Evolutionary conservation across 345 rosid species (phyloP).

Genomic region (Arabidopsis arenosa): DNA sequence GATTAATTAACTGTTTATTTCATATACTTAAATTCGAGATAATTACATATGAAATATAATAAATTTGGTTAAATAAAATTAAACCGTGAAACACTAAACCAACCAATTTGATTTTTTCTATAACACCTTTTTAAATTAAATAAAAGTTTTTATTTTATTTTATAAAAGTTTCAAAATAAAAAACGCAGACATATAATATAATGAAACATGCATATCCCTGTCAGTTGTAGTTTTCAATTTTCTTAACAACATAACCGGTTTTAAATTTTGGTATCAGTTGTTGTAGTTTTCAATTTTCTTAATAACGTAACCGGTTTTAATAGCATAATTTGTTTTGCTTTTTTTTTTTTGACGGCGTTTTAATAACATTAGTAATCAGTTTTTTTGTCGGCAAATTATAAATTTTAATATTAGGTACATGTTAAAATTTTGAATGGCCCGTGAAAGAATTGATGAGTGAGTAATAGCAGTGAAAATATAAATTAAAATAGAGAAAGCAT

Average conservation of each 20-base stretch:
- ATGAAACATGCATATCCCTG: not conserved
- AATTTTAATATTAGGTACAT: not conserved
- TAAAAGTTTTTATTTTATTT: too few relatives aligned
- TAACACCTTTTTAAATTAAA: too few relatives aligned
- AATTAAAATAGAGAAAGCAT: constrained; percentile 23
- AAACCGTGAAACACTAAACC: too few relatives aligned
- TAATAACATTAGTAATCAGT: not conserved
- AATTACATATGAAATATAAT: too few relatives aligned
- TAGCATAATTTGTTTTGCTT: not conserved
- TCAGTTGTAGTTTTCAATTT: not conserved
- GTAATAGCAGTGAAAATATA: constrained; percentile 3
- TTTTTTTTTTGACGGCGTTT: not conserved
- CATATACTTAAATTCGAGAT: too few relatives aligned
- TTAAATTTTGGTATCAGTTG: too few relatives aligned
- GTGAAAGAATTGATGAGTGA: constrained; percentile 4
- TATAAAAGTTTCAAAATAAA: not conserved
- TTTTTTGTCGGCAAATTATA: constrained; percentile 10
- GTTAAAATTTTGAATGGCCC: not conserved
- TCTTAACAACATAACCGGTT: not conserved
- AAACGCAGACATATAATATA: not conserved
- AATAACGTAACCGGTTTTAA: not conserved
- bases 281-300: not conserved
- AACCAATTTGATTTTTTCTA: too few relatives aligned
- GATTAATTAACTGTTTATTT: too few relatives aligned
- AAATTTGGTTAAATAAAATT: too few relatives aligned